Evolutionary conservation across 805 yeast genomes (phyloP).

Genomic region (Yamadazyma endophytica): DNA sequence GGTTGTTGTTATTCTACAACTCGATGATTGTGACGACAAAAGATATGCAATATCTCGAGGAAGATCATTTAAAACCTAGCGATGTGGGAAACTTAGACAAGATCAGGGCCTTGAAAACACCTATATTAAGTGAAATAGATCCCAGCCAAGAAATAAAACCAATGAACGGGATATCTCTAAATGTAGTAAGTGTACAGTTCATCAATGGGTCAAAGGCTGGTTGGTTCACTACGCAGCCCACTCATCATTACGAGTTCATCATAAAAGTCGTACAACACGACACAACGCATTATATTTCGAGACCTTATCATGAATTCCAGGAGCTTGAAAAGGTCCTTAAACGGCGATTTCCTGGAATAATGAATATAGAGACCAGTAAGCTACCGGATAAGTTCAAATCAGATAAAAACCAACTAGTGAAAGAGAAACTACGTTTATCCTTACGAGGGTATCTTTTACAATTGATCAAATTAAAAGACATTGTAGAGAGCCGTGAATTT

Average conservation of each 20-base stretch:
- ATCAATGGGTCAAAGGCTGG: slow-evolving; percentile 6
- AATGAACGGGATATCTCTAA: slow-evolving; percentile 57
- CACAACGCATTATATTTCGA: slow-evolving; percentile 44
- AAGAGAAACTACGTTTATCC: slow-evolving; percentile 76
- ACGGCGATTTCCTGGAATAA: slow-evolving; percentile 59
- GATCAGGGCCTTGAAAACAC: slow-evolving; percentile 9
- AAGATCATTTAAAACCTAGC: slow-evolving; percentile 30
- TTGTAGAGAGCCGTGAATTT: slow-evolving; percentile 50
- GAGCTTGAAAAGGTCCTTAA: slow-evolving; percentile 50
- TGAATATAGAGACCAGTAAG: slow-evolving; percentile 42
- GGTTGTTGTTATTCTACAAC: slow-evolving; percentile 65
- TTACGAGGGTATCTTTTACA: slow-evolving; percentile 67
- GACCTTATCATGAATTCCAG: slow-evolving; percentile 68
- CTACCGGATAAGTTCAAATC: slow-evolving; percentile 52
- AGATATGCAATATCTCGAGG: slow-evolving; percentile 46
- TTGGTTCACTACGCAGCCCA: slow-evolving; percentile 9
- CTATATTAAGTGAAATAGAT: slow-evolving; percentile 4
- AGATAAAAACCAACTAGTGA: slow-evolving; percentile 39
- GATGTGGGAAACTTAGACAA: slow-evolving; percentile 36
- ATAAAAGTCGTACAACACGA: slow-evolving; percentile 29
- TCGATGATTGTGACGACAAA: slow-evolving; percentile 64
- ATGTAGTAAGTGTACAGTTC: slow-evolving; percentile 62
- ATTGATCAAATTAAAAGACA: slow-evolving; percentile 50
- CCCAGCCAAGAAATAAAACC: slow-evolving; percentile 19
- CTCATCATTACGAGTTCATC: slow-evolving; percentile 43